phyloP scores from a whole-genome alignment of 2,329 filamentous ascomycete species.

The Alternaria triticina region DNA sequence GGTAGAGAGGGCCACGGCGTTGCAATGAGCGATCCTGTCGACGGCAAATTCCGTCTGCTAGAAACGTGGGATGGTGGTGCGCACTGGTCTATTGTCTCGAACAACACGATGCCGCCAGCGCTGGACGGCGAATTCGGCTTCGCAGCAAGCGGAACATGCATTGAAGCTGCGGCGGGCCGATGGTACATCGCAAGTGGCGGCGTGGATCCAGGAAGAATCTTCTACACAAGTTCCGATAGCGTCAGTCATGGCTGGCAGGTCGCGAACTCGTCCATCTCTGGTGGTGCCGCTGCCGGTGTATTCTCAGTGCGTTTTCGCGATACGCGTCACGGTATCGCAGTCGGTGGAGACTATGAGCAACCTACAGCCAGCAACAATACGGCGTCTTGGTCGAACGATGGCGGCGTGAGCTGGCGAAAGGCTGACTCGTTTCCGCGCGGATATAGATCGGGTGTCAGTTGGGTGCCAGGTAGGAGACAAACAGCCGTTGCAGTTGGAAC shows the following conservation, averaged over 20 bases:
- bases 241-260: conserved; percentile 26
- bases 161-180: conserved; percentile 32
- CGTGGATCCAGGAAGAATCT: conserved; percentile 33
- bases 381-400: conserved; percentile 35
- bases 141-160: conserved; percentile 36
- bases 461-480: conserved; percentile 23
- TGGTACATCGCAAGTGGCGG: conserved; percentile 40
- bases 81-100: conserved; percentile 26
- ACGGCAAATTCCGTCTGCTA: conserved; percentile 36
- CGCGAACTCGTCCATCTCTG: conserved; percentile 25
- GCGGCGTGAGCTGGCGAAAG: conserved; percentile 28
- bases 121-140: conserved; percentile 33
- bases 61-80: conserved; percentile 34
- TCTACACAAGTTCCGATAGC: conserved; percentile 15
- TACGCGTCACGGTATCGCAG: conserved; percentile 28
- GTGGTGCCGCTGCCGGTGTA: conserved; percentile 36
- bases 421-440: conserved; percentile 32
- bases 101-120: conserved; percentile 23
- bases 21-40: conserved; percentile 38
- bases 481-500: conserved; percentile 36
- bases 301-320: conserved; percentile 39
- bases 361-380: conserved; percentile 24
- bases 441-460: conserved; percentile 35
- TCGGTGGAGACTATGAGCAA: conserved; percentile 36
- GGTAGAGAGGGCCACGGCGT: conserved; percentile 22